Percentiles rank a stretch among this genome's conserved stretches.
Conservation (phyloP, 2,329 filamentous ascomycete genomes). For the Colletotrichum sp. region DNA sequence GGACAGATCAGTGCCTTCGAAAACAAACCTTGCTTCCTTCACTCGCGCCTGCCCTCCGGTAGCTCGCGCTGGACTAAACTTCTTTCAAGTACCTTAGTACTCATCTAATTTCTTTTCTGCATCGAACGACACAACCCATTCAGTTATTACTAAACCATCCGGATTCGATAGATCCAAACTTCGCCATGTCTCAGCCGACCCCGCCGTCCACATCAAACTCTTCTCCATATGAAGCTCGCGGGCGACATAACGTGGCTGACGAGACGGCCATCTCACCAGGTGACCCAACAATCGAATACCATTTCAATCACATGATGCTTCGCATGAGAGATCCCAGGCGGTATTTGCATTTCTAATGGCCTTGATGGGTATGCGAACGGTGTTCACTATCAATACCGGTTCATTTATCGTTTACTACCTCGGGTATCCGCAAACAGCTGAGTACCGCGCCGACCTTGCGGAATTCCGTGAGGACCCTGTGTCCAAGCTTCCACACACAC, state of each 20-base stretch:
- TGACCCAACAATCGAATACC: neutral
- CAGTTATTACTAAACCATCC: no score
- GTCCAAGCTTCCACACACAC: neutral
- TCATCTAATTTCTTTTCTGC: no score
- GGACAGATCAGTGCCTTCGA: no score
- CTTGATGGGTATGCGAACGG: neutral
- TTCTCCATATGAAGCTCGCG: fast-evolving
- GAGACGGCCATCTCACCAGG: neutral
- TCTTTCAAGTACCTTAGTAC: no score
- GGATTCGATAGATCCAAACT: no score
- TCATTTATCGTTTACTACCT: fast-evolving
- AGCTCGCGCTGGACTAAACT: no score
- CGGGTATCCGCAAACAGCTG: neutral
- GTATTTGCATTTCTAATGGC: neutral
- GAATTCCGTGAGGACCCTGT: neutral
- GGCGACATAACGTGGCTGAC: fast-evolving
- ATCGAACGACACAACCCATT: no score
- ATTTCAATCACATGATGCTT: neutral
- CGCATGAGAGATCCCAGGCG: neutral
- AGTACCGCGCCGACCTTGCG: neutral
- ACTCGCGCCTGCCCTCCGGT: no score
- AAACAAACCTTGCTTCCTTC: no score
- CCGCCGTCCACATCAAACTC: neutral
- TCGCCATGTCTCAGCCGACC: neutral
- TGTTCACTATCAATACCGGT: neutral